Base-by-base conservation (phyloP, 2,329 filamentous ascomycete genomes). In the Colletotrichum siamense region DNA sequence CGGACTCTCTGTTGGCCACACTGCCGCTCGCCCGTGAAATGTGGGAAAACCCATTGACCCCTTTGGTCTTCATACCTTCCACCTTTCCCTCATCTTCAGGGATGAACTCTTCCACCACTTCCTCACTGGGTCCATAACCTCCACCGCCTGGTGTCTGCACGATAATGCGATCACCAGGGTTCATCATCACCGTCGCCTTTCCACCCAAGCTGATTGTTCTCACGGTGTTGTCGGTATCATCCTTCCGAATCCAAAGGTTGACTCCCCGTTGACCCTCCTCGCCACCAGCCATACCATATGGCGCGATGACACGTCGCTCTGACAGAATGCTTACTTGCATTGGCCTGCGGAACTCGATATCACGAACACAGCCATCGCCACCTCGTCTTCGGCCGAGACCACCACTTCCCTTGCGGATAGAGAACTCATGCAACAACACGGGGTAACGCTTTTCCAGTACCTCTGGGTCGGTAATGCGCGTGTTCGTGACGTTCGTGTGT, bases 401-500 rank as follows among this genome's bases (percentile, higher is more conserved):
- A 12, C 64, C 64, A 32, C 64, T 67, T 68, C 79, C 81, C 2
- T 65, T 73, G 0, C 84, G 80, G 16, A 85, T 79, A 1, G 72
- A 79, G 55, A 85, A 85, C 63, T 82, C 79, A 8, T 81, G 81
- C 0, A 85, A 77, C 18, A 85, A 77, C 8, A 80, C 77, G 0
- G 84, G 84, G 28, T 85, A 85, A 1, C 84, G 78, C 72, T 82
- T 81, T 76, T 85, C 84, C 4, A 85, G 69, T 5, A 84, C 81
- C 79, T 85, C 84, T 0, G 82, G 81, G 18, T 85, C 84, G 2
- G 83, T 83, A 30, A 84, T 84, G n/a, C 84, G 80, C 0, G 84
- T 85, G 55, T 85, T 85, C 2, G 82, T 85, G 82, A 87, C 83
- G 69, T 88, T 82, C 0, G 78, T 80, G 28, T 85, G 82, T 1